Evolutionary conservation across 176 grass and related monocot genomes (phyloP).

Genomic region (Carex cristatella): DNA sequence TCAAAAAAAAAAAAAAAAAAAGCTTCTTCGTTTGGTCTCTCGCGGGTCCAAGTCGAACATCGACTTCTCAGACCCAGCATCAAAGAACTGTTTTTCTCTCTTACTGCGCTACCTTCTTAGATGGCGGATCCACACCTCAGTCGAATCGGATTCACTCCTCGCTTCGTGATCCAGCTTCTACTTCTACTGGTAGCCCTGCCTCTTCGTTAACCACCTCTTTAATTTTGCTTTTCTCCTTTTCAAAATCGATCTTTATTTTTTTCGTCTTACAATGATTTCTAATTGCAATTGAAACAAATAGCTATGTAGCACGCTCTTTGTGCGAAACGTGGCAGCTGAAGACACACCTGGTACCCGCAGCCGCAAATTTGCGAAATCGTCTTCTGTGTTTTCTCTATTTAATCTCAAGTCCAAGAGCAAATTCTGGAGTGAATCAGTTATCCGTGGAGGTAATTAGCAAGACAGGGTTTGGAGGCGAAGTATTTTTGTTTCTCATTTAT

Average conservation of each 20-base stretch:
- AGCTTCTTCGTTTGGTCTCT: not conserved
- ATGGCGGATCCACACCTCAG: slow-evolving; percentile 5
- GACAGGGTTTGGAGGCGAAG: not conserved
- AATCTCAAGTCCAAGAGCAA: slow-evolving; percentile 76
- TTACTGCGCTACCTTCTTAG: not conserved
- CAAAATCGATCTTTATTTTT: not conserved
- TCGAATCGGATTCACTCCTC: slow-evolving; percentile 4
- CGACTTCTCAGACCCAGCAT: not conserved
- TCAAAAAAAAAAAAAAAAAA: not conserved
- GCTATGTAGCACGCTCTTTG: not conserved
- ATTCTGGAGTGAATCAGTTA: slow-evolving; percentile 90
- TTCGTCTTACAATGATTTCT: not conserved
- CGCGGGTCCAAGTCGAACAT: not conserved
- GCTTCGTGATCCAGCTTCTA: not conserved
- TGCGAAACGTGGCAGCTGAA: slow-evolving; percentile 28
- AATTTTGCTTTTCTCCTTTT: not conserved
- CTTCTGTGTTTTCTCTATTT: slow-evolving; percentile 76
- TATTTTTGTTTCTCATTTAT: not conserved
- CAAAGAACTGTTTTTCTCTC: not conserved
- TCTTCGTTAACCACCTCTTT: not conserved
- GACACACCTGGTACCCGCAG: slow-evolving; percentile 47
- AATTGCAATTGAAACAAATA: not conserved
- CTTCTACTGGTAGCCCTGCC: slow-evolving; percentile 1
- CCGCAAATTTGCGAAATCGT: slow-evolving; percentile 37
- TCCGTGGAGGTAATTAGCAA: slow-evolving; percentile 41